Evolutionary conservation across 306 rosid species (phyloP), one percentile per base, ranked within the genome.

Genomic region (Sophora flavescens): DNA sequence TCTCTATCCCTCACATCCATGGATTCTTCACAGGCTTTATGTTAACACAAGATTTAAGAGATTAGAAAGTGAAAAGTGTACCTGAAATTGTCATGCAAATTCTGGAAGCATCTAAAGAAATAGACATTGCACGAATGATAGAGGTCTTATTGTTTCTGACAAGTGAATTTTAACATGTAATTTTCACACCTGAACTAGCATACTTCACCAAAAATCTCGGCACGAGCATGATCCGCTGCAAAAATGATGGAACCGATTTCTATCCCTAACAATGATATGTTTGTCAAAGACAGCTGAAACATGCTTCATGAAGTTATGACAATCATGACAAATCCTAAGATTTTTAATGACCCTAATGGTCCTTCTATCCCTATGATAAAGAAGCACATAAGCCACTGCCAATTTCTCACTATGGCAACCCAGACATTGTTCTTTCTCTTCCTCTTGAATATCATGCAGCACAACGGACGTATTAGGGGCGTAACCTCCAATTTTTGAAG

Each of bases 281-380:
- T 74, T 77, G 47, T 79, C 80, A 78, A 81, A 87, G 51, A 35
- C 75, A 64, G 75, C 42, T 6, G 90, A 83, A 83, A 81, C 78
- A 67, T 85, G 86, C 81, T 89, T 87, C 89, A 89, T 87, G 85
- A 89, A 89, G 42, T 71, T 74, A 84, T 87, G 91, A 65, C 93
- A 89, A 61, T 89, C 93, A 63, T 63, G 18, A 54, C 91, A 89
- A 74, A 87, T 87, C 63, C 89, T 80, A 60, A 89, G 89, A 67
- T 87, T 89, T 80, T 89, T 87, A 63, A 85, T 83, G 77, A 89
- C 62, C 81, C 89, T 89, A 59, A 87, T 76, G 52, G 83, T 74
- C 84, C 57, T 79, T 48, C 81, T 87, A 77, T 89, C 84, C 61
- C 78, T 78, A 16, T 81, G 76, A 77, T 64, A 74, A 83, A 89